Conservation (phyloP, 129 eudicot species). For the Flaveria sonorensis region DNA sequence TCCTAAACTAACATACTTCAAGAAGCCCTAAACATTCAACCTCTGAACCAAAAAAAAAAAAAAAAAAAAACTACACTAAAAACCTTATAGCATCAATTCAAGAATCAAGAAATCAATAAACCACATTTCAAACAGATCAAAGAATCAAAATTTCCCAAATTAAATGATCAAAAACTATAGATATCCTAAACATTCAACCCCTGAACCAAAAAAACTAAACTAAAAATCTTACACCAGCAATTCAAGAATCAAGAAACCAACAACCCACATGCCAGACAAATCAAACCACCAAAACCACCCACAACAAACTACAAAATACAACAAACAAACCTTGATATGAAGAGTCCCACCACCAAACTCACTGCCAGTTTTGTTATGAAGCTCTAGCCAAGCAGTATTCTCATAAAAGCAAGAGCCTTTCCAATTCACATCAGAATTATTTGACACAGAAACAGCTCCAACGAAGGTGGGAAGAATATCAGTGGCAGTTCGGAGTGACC, state of each 20-base stretch:
- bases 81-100: background rate
- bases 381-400: slow-evolving; percentile 84
- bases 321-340: slow-evolving; percentile 63
- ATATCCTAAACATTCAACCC: background rate
- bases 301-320: background rate
- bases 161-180: too few species aligned
- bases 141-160: too few species aligned
- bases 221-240: background rate
- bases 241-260: slow-evolving; percentile 17
- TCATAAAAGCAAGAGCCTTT: slow-evolving; percentile 97
- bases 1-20: too few species aligned
- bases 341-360: slow-evolving; percentile 97
- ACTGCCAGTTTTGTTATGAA: slow-evolving; percentile 72
- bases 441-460: slow-evolving; percentile 56
- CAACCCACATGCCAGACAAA: slow-evolving; percentile 28
- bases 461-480: slow-evolving; percentile 93
- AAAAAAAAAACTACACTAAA: background rate
- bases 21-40: background rate
- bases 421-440: slow-evolving; percentile 50
- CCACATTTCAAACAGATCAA: too few species aligned
- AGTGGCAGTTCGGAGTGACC: slow-evolving; percentile 53
- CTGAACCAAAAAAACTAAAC: background rate
- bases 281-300: slow-evolving; percentile 6
- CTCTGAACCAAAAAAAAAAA: background rate
- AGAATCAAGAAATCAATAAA: slow-evolving; percentile 21